Evolutionary conservation across 805 yeast species (phyloP).

Genomic region (Candida arabinofermentans): DNA sequence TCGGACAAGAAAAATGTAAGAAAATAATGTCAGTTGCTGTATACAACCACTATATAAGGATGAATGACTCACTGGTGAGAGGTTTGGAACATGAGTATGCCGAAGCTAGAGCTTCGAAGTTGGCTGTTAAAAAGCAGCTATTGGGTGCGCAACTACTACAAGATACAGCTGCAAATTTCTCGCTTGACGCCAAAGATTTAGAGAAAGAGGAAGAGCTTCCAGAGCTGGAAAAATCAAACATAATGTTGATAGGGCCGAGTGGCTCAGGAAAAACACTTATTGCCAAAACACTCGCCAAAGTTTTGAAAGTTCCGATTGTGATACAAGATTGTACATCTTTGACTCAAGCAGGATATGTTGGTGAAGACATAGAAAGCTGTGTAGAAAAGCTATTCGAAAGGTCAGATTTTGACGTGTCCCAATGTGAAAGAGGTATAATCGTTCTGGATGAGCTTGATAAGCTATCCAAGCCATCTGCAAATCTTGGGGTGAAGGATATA

Average conservation of each 20-base stretch:
- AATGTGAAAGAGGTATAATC: slow-evolving; percentile 53
- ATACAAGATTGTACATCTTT: slow-evolving; percentile 60
- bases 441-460: slow-evolving; percentile 61
- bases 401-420: slow-evolving; percentile 48
- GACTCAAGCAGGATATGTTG: slow-evolving; percentile 64
- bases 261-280: slow-evolving; percentile 60
- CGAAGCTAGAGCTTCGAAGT: slow-evolving; percentile 3
- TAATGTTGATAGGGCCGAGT: slow-evolving; percentile 54
- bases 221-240: slow-evolving; percentile 53
- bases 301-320: slow-evolving; percentile 51
- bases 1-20: slow-evolving; percentile 55
- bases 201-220: slow-evolving; percentile 32
- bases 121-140: slow-evolving; percentile 3
- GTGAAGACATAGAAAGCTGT: slow-evolving; percentile 59
- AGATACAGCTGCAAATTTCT: neutral
- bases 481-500: slow-evolving; percentile 50
- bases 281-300: slow-evolving; percentile 50
- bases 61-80: slow-evolving; percentile 33
- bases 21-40: slow-evolving; percentile 59
- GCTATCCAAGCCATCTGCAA: slow-evolving; percentile 44
- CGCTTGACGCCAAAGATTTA: slow-evolving; percentile 18
- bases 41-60: slow-evolving; percentile 51
- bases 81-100: slow-evolving; percentile 6
- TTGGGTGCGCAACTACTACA: slow-evolving; percentile 9
- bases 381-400: slow-evolving; percentile 47